phyloP scores from a whole-genome alignment of 768 basidiomycete genomes.

The Paxillus rubicundulus region DNA sequence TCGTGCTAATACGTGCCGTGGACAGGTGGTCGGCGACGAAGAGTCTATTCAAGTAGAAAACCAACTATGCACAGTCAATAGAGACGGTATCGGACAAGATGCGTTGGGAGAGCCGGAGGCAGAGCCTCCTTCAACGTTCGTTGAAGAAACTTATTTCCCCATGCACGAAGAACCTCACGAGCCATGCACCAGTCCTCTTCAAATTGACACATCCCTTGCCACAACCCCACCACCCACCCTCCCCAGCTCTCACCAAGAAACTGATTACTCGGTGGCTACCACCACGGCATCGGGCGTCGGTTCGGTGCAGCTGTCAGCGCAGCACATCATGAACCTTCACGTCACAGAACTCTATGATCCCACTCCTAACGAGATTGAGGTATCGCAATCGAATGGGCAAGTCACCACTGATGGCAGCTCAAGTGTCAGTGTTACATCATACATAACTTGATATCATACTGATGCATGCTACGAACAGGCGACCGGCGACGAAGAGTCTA shows the following conservation, averaged over 20 bases:
- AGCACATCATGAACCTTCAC: slow-evolving; percentile 1
- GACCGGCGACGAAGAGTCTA: neutral
- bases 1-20: slow-evolving; percentile 3
- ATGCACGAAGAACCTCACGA: neutral
- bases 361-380: slow-evolving; percentile 3
- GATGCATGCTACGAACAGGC: slow-evolving; percentile 6
- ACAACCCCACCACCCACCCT: too few relatives aligned
- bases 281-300: too few relatives aligned
- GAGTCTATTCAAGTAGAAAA: neutral
- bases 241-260: too few relatives aligned
- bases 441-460: neutral
- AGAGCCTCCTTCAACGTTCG: neutral
- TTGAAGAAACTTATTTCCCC: neutral
- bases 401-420: neutral
- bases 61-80: neutral
- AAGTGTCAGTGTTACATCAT: slow-evolving; percentile 1
- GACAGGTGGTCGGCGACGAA: slow-evolving; percentile 4
- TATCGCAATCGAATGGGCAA: neutral
- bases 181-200: neutral
- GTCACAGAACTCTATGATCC: neutral
- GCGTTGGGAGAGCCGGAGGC: neutral
- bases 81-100: neutral
- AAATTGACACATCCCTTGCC: neutral
- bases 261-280: too few relatives aligned
- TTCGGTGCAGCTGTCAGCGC: too few relatives aligned